Conservation (phyloP, 148 eudicot species). For the Oxyria digyna region DNA sequence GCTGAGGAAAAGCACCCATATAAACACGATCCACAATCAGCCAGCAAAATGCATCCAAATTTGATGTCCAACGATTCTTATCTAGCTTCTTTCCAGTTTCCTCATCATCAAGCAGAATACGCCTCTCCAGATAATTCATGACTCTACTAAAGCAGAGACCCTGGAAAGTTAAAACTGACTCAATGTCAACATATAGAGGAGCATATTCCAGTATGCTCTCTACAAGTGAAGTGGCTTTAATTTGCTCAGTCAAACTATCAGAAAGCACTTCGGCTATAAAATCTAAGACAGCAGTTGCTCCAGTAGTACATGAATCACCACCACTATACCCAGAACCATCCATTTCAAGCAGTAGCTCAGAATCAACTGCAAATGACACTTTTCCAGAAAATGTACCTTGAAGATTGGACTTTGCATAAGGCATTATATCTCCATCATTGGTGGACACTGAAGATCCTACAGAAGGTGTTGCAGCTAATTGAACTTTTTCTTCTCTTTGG, state of each 20-base stretch:
- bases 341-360: slow-evolving; percentile 62
- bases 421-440: slow-evolving; percentile 38
- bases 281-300: slow-evolving; percentile 89
- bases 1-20: slow-evolving; percentile 96
- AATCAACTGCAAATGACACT: slow-evolving; percentile 33
- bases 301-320: slow-evolving; percentile 94
- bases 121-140: slow-evolving; percentile 92
- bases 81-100: slow-evolving; percentile 83
- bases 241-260: slow-evolving; percentile 75
- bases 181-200: slow-evolving; percentile 70
- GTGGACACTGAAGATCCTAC: slow-evolving; percentile 40
- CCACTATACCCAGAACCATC: slow-evolving; percentile 89
- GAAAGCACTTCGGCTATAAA: slow-evolving; percentile 90
- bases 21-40: slow-evolving; percentile 91
- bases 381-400: slow-evolving; percentile 34
- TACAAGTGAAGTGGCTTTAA: slow-evolving; percentile 60
- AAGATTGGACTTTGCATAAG: slow-evolving; percentile 44
- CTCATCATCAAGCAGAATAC: slow-evolving; percentile 90
- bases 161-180: slow-evolving; percentile 81
- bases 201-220: slow-evolving; percentile 80
- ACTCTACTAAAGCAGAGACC: slow-evolving; percentile 92
- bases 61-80: slow-evolving; percentile 78
- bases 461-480: slow-evolving; percentile 34
- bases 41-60: slow-evolving; percentile 77
- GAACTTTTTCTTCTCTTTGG: slow-evolving; percentile 29